Base-by-base conservation (phyloP, 768 basidiomycete species). In the Boletus sp. region DNA sequence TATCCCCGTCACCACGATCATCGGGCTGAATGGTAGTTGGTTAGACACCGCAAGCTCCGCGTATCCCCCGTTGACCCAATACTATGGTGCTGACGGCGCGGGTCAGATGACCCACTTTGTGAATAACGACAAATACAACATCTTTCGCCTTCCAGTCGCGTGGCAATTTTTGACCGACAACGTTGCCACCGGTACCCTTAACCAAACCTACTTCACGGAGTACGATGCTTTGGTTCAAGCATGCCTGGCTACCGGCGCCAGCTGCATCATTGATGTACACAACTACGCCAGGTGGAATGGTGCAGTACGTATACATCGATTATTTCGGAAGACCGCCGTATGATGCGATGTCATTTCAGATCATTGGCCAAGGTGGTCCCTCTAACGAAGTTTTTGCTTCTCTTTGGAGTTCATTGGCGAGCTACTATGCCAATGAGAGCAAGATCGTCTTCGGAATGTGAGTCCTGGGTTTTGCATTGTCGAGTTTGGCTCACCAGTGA, bases 41-140 rank as follows among this genome's bases (percentile, higher is more conserved):
- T 14, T 30, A 61, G 60, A 5, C 18, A 30, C 46, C 14, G 60
- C 60, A 15, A 61, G 57, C 24, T 24, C 44, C 4, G 60, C 50
- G 20, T 50, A 48, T n/a, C 60, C 60, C 1, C 58, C 60, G 5
- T 45, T 61, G 30, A 37, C 50, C 3, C 35, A 55, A 5, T 33
- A 33, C 33, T 2, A 54, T 5, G 60, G 60, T 42, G 24, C 37
- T 11, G 49, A 63, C 29, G 62, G 62, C 1, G 14, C 42, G 1
- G 80, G 80, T 8, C 84, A 85, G 64, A 84, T 85, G 80, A 63
- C 73, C 35, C 83, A 86, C 63, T 85, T 85, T 56, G 77, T 78
- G 42, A 71, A 75, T 0, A 72, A 81, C 58, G 81, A 83, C 62
- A 75, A 75, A 5, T 81, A 76, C 73, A 82, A 82, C 58, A 74